A percentile compares a stretch with the other conserved stretches of the same genome.
Evolutionary conservation across 805 yeast species (phyloP).

Genomic region (Cyberlindnera subsufficiens): DNA sequence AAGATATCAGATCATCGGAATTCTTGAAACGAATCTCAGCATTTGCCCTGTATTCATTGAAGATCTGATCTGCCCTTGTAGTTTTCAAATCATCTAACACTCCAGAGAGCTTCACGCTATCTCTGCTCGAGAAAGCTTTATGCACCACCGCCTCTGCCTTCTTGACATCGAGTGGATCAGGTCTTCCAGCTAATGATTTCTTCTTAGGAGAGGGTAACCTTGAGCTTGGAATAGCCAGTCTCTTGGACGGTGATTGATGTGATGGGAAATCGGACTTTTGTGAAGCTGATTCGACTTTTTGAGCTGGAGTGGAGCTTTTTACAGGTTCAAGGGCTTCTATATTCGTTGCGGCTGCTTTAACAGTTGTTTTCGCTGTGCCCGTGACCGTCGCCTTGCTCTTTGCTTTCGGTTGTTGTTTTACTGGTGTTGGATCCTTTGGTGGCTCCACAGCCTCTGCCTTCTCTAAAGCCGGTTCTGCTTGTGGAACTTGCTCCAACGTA

Average conservation of each 20-base stretch:
- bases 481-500: not conserved
- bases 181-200: constrained; percentile 4
- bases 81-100: constrained; percentile 23
- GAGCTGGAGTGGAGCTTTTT: not conserved
- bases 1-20: constrained; percentile 20
- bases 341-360: not conserved
- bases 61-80: constrained; percentile 16
- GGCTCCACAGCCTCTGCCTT: not conserved
- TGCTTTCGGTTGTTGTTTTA: not conserved
- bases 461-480: not conserved
- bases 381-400: not conserved
- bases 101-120: constrained; percentile 14
- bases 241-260: not conserved
- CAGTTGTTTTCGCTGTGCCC: not conserved
- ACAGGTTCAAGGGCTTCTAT: not conserved
- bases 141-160: constrained; percentile 9
- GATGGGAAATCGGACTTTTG: constrained; percentile 1
- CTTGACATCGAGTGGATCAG: constrained; percentile 7
- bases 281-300: not conserved
- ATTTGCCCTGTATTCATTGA: constrained; percentile 16
- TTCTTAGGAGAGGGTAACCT: constrained; percentile 20
- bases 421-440: not conserved
- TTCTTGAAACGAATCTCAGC: constrained; percentile 18
- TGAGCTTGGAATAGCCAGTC: constrained; percentile 1
- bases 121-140: constrained; percentile 16